Base-by-base conservation (phyloP, 2,329 filamentous ascomycete genomes). In the Didymella lethalis region DNA sequence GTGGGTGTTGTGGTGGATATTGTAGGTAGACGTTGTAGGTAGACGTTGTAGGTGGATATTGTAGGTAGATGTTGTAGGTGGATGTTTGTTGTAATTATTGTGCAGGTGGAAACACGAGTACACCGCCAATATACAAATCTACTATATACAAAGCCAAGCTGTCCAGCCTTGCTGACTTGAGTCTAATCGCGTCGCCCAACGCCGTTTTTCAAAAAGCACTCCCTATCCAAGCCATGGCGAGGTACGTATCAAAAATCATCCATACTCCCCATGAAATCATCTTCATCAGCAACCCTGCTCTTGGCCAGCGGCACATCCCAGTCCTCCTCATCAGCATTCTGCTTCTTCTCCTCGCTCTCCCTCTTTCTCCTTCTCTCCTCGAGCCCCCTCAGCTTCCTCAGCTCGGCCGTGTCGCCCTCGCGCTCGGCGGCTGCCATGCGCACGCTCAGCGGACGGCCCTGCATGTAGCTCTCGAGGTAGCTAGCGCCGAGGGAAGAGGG, bases 381-480 rank as follows among this genome's bases (percentile, higher is more conserved):
- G 54, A 48, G 11, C 54, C 48, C 47, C 28, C 54, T 57, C 32
- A 59, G 7, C 20, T 45, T 57, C 59, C 36, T 57, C 50, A 38
- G 3, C 54, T 56, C 18, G 1, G 5, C 28, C 16, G 4, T 4
- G 8, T 59, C 47, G 1, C 66, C 72, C 31, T 69, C 75, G 38
- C 72, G 68, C 47, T 73, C 73, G 16, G 70, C 74, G 7, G 74
- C 73, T 20, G 69, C 68, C 62, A 75, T 72, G n/a, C 75, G 53
- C 44, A 77, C 75, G 28, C 73, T 72, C 61, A 76, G 57, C 40
- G 75, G 74, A 40, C 75, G 68, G 23, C 63, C 68, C 58, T 71
- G 65, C 74, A 77, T 77, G 43, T 77, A 77, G 38, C 70, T 75
- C 58, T 77, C 75, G 40, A 77, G 64, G 53, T 76, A 77, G 57